Evolutionary conservation across 2,329 filamentous ascomycete genomes (phyloP), one percentile per base, ranked within the genome.

Genomic region (Xylaria sp.): DNA sequence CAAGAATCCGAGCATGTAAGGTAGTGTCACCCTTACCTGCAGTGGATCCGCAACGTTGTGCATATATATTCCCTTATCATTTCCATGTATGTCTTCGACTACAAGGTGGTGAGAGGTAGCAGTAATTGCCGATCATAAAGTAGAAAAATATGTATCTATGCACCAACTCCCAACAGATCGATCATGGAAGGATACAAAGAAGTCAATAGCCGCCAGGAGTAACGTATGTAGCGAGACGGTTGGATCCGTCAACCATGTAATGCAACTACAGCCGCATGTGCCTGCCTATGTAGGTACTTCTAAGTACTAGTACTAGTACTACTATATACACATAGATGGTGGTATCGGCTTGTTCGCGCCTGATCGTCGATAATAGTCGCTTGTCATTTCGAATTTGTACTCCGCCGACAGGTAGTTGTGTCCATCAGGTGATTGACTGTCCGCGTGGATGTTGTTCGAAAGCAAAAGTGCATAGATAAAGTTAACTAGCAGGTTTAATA

Each of bases 11-110:
- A 46, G 23, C 25, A 58, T 23, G 13, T 23, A 18, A 39, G 31
- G 59, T n/a, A 39, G 43, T 51, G 31, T 52, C n/a, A 51, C 59
- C 59, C 46, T 62, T 41, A 39, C 31, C 36, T 41, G 59, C 46
- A 51, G 59, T 39, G 52, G 59, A 52, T 51, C 31, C 46, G 59
- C 31, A 39, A 23, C 33, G 36, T 36, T n/a, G 33, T 62, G 59
- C 48, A 52, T 62, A 39, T 23, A 18, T 28, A 25, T 31, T 49
- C n/a, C 28, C 28, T 28, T 39, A 49, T 33, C 12, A 36, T 3
- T 25, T 25, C 54, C 28, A 28, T 28, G 28, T 28, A n/a, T 41
- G 20, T 23, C 20, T 33, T 39, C 2, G 52, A 36, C 33, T 28
- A 13, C 49, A 31, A 28, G 52, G 31, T 55, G 52, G 8, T 55